These are phyloP conservation scores for Hypoxylon lienhwacheense DNA, from an alignment of 495 filamentous ascomycete species.

Conservation along the genomic window DNA sequence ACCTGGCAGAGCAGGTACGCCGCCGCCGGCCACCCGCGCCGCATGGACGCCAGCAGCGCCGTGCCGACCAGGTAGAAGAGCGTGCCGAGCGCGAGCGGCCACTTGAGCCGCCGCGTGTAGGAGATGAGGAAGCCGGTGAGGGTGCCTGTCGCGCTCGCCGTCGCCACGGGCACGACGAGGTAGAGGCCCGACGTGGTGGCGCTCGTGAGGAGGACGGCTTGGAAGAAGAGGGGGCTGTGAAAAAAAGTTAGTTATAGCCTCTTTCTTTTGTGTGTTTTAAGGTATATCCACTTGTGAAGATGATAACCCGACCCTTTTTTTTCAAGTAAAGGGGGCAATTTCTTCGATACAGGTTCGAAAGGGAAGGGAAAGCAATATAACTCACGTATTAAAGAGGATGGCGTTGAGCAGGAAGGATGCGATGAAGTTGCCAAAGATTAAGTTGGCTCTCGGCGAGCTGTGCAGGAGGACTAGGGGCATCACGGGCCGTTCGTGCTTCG, in stretches of 20 bases:
- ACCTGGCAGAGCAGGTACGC: slow-evolving; percentile 66
- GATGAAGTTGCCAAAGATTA: slow-evolving; percentile 74
- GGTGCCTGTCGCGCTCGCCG: slow-evolving; percentile 61
- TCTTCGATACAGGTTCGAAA: background rate
- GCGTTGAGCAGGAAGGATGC: slow-evolving; percentile 64
- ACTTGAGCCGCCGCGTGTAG: slow-evolving; percentile 63
- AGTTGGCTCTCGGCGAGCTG: slow-evolving; percentile 60
- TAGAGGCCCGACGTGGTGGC: slow-evolving; percentile 72
- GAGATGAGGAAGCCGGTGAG: slow-evolving; percentile 72
- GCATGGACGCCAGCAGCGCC: slow-evolving; percentile 51
- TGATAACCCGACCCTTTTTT: too few species aligned
- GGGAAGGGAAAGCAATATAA: background rate
- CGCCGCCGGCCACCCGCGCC: slow-evolving; percentile 56
- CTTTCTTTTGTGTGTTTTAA: too few species aligned
- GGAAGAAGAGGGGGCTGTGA: slow-evolving; percentile 69
- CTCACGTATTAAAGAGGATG: slow-evolving; percentile 70
- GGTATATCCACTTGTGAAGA: too few species aligned
- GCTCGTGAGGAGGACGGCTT: slow-evolving; percentile 71
- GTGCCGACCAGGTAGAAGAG: slow-evolving; percentile 59
- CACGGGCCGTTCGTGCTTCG: slow-evolving; percentile 62
- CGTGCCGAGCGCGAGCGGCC: slow-evolving; percentile 61
- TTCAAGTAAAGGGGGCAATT: too few species aligned
- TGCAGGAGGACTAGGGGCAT: slow-evolving; percentile 69
- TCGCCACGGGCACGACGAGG: slow-evolving; percentile 63
- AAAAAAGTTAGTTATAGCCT: too few species aligned